A percentile compares a stretch with the other conserved stretches of the same genome.
Conservation (phyloP, 371 early-diverging fungal species). For the Thermomucor indicae-seudaticae region DNA sequence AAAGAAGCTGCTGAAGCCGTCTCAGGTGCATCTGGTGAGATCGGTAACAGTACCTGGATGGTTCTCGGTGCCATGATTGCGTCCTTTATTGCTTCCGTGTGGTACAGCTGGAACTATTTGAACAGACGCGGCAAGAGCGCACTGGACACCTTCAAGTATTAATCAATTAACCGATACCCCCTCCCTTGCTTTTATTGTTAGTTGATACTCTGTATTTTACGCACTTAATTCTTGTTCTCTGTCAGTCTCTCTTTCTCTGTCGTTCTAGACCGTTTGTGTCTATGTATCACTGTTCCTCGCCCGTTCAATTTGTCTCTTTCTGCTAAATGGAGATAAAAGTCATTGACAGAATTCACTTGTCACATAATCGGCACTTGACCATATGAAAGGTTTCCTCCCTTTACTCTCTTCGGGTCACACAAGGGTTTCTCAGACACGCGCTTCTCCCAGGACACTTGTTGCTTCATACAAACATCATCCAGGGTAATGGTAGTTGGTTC, state of each 20-base stretch:
- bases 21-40: conserved; percentile 1
- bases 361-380: not conserved
- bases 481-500: too few relatives aligned
- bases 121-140: conserved; percentile 5
- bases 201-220: not conserved
- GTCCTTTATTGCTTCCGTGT: conserved; percentile 5
- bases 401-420: too few relatives aligned
- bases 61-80: conserved; percentile 13
- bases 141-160: conserved; percentile 11
- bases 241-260: not conserved
- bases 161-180: too few relatives aligned
- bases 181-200: not conserved
- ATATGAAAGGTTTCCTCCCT: too few relatives aligned
- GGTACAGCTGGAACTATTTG: conserved; percentile 3
- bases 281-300: too few relatives aligned
- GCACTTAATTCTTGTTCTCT: too few relatives aligned
- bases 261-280: too few relatives aligned
- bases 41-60: conserved; percentile 15
- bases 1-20: conserved; percentile 1
- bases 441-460: too few relatives aligned
- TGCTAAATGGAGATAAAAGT: not conserved
- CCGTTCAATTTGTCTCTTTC: not conserved
- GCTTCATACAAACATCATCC: too few relatives aligned
- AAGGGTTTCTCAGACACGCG: too few relatives aligned
- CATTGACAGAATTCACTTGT: conserved; percentile 6